Evolutionary conservation across 257 asterid genomes (phyloP).

Genomic region (Fraxinus americana): DNA sequence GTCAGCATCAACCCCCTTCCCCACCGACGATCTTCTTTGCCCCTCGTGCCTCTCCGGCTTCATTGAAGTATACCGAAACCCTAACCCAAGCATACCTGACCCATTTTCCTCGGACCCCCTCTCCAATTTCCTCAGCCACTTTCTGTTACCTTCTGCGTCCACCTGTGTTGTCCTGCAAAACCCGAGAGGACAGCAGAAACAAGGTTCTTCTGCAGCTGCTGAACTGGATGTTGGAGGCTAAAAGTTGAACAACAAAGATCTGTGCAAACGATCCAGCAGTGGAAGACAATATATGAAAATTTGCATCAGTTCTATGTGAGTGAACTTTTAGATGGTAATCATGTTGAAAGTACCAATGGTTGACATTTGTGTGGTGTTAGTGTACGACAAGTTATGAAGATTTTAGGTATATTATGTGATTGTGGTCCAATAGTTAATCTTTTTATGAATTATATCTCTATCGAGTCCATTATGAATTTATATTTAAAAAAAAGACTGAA

Average conservation of each 20-base stretch:
- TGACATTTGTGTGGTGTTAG: conserved; percentile 14
- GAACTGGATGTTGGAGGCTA: conserved; percentile 72
- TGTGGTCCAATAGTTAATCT: background rate
- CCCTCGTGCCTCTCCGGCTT: conserved; percentile 69
- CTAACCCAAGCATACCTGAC: conserved; percentile 34
- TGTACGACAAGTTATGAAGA: background rate
- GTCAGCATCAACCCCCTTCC: conserved; percentile 55
- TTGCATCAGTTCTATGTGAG: conserved; percentile 67
- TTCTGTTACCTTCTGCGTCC: conserved; percentile 35
- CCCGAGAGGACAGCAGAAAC: conserved; percentile 47
- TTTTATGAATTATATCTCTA: background rate
- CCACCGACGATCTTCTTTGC: conserved; percentile 57
- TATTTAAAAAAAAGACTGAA: background rate
- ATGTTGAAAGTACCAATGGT: conserved; percentile 32
- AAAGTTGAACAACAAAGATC: conserved; percentile 56
- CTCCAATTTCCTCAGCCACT: conserved; percentile 37
- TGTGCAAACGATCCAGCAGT: conserved; percentile 61
- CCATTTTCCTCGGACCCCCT: conserved; percentile 41
- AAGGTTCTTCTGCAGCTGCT: conserved; percentile 74
- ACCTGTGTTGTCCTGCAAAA: conserved; percentile 20
- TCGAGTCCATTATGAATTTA: background rate
- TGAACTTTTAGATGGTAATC: conserved; percentile 61
- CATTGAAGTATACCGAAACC: conserved; percentile 62
- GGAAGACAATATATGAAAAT: conserved; percentile 60
- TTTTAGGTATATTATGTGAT: background rate